Evolutionary conservation across 352 stramenopile species (phyloP).

Genomic region (Pythium periplocum): DNA sequence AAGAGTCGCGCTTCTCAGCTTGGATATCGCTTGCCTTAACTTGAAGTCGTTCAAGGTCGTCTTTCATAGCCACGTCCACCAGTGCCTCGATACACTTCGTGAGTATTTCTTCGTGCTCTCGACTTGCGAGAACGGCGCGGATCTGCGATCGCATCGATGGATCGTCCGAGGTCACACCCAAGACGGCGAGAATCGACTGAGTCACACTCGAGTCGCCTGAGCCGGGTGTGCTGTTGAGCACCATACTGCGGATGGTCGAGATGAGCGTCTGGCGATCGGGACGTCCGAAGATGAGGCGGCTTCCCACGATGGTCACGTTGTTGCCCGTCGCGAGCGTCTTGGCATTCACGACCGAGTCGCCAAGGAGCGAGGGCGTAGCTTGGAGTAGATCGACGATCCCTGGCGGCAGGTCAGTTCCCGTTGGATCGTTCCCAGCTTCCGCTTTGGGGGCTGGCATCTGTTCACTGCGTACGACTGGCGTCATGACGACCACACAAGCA

Average conservation of each 20-base stretch:
- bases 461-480: no score
- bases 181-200: slow-evolving; percentile 5
- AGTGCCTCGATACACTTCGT: slow-evolving; percentile 2
- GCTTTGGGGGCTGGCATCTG: no score
- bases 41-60: not conserved
- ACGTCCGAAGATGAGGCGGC: slow-evolving; percentile 11
- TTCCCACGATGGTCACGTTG: slow-evolving; percentile 12
- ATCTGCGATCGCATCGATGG: no score
- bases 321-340: slow-evolving; percentile 4
- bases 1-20: no score
- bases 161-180: not conserved
- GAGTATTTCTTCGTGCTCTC: slow-evolving; percentile 1
- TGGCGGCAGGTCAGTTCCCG: no score
- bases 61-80: slow-evolving; percentile 2
- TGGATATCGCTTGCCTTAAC: no score
- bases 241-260: slow-evolving; percentile 14
- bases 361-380: not conserved
- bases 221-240: slow-evolving; percentile 12
- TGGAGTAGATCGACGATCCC: not conserved
- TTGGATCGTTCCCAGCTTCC: no score
- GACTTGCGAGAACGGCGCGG: not conserved
- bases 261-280: slow-evolving; percentile 11
- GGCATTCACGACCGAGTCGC: not conserved
- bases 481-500: no score
- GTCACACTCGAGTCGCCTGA: slow-evolving; percentile 7